A percentile compares a stretch with the other conserved stretches of the same genome.
These are phyloP conservation scores for Collybia nuda DNA, from an alignment of 768 basidiomycete species.

Conservation along the genomic window DNA sequence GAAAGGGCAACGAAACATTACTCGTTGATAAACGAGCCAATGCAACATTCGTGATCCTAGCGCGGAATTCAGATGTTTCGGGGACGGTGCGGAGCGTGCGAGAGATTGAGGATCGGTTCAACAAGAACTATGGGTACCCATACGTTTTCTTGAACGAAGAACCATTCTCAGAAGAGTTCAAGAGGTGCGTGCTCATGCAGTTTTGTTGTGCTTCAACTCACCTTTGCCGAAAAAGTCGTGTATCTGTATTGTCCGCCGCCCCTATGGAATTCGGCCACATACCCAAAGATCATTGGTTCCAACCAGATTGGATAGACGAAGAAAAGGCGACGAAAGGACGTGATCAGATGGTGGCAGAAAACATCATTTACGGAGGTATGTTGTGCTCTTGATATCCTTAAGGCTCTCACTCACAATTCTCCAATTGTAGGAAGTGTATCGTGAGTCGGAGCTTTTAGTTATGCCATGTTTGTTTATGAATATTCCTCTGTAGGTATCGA, in stretches of 20 bases:
- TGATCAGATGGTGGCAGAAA: conserved; percentile 57
- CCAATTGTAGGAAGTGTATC: conserved; percentile 22
- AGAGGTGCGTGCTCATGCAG: conserved; percentile 38
- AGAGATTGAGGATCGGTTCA: conserved; percentile 81
- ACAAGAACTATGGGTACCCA: conserved; percentile 74
- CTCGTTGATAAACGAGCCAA: conserved; percentile 27
- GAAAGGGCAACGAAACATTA: conserved; percentile 5
- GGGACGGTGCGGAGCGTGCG: conserved; percentile 63
- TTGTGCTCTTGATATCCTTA: conserved; percentile 10
- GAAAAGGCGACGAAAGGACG: conserved; percentile 53
- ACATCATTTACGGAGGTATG: conserved; percentile 43
- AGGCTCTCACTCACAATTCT: neutral
- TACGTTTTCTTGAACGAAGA: conserved; percentile 90
- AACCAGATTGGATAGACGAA: conserved; percentile 80
- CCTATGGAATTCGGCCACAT: conserved; percentile 60
- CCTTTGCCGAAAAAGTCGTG: conserved; percentile 13
- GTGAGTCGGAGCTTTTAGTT: conserved; percentile 15
- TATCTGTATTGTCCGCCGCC: conserved; percentile 21
- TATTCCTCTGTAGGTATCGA: conserved; percentile 50
- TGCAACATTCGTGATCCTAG: conserved; percentile 49
- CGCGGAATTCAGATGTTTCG: conserved; percentile 61
- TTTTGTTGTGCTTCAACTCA: neutral
- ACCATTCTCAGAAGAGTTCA: conserved; percentile 78
- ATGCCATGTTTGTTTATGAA: neutral
- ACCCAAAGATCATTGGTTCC: conserved; percentile 69